Evolutionary conservation across 2,329 filamentous ascomycete species (phyloP).

Genomic region (Colletotrichum eremochloae): DNA sequence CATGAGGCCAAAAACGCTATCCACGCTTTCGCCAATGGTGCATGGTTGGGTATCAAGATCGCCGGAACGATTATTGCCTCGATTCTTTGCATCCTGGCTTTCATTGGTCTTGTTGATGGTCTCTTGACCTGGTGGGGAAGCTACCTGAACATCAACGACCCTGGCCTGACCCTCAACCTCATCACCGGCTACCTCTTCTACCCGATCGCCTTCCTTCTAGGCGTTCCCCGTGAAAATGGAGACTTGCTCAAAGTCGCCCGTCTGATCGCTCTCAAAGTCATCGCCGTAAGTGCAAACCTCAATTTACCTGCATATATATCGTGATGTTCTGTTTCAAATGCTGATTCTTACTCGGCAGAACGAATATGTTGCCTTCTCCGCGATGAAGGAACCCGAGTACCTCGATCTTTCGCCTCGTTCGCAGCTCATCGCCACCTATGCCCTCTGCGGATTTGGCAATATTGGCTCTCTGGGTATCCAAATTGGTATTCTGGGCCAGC

Average conservation of each 20-base stretch:
- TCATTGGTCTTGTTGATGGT: constrained; percentile 80
- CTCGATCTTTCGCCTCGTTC: constrained; percentile 75
- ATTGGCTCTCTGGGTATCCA: constrained; percentile 90
- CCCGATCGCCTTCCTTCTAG: constrained; percentile 84
- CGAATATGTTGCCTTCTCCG: constrained; percentile 81
- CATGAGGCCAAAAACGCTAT: constrained; percentile 83
- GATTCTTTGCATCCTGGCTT: constrained; percentile 85
- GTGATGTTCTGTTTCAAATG: constrained; percentile 45
- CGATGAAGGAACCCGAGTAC: constrained; percentile 66
- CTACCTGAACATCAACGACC: constrained; percentile 80
- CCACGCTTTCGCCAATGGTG: constrained; percentile 87
- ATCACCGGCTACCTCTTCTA: constrained; percentile 84
- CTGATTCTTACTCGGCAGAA: constrained; percentile 61
- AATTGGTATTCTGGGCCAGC: constrained; percentile 87
- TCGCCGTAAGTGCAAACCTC: constrained; percentile 66
- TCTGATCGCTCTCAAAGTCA: constrained; percentile 87
- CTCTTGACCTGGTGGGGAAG: constrained; percentile 86
- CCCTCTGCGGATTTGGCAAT: constrained; percentile 87
- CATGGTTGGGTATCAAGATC: constrained; percentile 89
- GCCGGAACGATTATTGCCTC: constrained; percentile 85
- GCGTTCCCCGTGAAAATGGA: constrained; percentile 72
- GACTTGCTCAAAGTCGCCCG: constrained; percentile 79
- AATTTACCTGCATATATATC: not conserved
- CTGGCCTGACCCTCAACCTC: constrained; percentile 79
- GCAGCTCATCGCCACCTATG: constrained; percentile 86